Conservation (phyloP, 768 basidiomycete genomes). For the Ramaria sp. region DNA sequence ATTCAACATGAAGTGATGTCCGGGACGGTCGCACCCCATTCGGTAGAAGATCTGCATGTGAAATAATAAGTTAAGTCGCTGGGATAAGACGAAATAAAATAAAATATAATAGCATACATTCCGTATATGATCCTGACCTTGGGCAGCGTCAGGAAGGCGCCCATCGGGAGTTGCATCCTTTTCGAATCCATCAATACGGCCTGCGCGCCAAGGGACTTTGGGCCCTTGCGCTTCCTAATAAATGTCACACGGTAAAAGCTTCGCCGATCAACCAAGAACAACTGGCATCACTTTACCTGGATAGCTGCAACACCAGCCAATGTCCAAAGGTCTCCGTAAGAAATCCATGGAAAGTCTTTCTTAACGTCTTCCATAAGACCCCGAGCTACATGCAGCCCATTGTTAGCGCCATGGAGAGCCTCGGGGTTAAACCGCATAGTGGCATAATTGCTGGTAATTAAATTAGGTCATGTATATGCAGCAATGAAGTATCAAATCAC, state of each 20-base stretch:
- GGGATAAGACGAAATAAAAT: too few relatives aligned
- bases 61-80: not conserved
- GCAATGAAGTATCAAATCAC: conserved; percentile 22
- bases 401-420: conserved; percentile 72
- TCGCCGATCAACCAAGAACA: not conserved
- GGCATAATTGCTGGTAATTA: conserved; percentile 69
- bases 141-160: conserved; percentile 78
- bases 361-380: conserved; percentile 79
- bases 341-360: conserved; percentile 84
- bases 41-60: conserved; percentile 65
- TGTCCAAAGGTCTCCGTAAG: conserved; percentile 95
- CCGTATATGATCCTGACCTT: conserved; percentile 79
- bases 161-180: conserved; percentile 74
- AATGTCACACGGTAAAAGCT: not conserved
- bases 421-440: conserved; percentile 98
- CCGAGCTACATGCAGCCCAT: conserved; percentile 73
- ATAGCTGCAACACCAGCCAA: conserved; percentile 87
- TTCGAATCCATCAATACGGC: conserved; percentile 79
- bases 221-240: conserved; percentile 83
- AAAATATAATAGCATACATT: too few relatives aligned
- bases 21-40: conserved; percentile 53
- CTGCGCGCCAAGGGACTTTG: conserved; percentile 86
- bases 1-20: not conserved
- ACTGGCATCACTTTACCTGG: conserved; percentile 33
- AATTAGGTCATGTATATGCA: not conserved